phyloP scores from a whole-genome alignment of 805 yeast genomes.

The Isabelozyma gotoi region DNA sequence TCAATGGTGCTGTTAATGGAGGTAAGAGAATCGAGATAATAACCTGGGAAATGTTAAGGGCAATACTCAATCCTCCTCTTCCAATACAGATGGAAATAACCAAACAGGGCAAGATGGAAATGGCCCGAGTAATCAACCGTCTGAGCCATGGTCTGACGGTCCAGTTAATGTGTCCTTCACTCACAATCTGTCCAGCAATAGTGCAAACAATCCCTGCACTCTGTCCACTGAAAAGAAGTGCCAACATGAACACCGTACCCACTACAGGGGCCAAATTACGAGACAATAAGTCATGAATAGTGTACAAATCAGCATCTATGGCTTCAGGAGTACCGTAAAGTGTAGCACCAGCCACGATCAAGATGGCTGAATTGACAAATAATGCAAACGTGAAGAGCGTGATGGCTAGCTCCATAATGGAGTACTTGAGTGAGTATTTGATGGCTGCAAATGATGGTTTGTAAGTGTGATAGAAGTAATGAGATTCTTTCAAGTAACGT shows the following conservation, averaged over 20 bases:
- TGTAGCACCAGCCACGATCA: slow-evolving; percentile 80
- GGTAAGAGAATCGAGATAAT: slow-evolving; percentile 80
- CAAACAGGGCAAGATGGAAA: slow-evolving; percentile 81
- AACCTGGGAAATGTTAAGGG: slow-evolving; percentile 85
- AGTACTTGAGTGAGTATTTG: slow-evolving; percentile 65
- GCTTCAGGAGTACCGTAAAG: slow-evolving; percentile 71
- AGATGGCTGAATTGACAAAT: slow-evolving; percentile 81
- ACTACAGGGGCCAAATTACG: slow-evolving; percentile 67
- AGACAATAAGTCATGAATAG: slow-evolving; percentile 67
- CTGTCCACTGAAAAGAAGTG: slow-evolving; percentile 81
- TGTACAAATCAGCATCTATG: slow-evolving; percentile 76
- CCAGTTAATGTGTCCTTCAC: slow-evolving; percentile 90
- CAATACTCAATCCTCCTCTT: slow-evolving; percentile 63
- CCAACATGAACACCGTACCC: slow-evolving; percentile 83
- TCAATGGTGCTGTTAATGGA: slow-evolving; percentile 79
- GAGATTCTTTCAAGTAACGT: slow-evolving; percentile 19
- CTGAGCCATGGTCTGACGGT: slow-evolving; percentile 76
- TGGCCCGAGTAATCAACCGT: slow-evolving; percentile 71
- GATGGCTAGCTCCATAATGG: slow-evolving; percentile 66
- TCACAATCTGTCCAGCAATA: slow-evolving; percentile 88
- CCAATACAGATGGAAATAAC: slow-evolving; percentile 72
- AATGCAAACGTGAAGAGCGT: slow-evolving; percentile 79
- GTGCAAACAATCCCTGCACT: slow-evolving; percentile 93
- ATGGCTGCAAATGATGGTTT: slow-evolving; percentile 75
- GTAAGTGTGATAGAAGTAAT: slow-evolving; percentile 44